Evolutionary conservation across 2,329 filamentous ascomycete genomes (phyloP).

Genomic region (Sclerotinia subarctica): DNA sequence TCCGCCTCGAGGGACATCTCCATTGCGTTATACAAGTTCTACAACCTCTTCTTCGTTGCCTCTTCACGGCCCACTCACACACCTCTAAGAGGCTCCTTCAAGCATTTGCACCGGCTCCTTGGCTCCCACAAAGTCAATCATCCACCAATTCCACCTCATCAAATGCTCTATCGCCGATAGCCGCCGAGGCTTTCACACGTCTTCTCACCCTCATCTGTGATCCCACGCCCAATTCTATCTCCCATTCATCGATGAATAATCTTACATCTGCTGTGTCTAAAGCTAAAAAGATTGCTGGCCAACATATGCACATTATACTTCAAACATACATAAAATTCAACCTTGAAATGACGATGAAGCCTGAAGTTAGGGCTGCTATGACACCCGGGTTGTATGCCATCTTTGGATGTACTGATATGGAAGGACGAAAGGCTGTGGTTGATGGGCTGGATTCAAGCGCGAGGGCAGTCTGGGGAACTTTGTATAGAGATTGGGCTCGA

Average conservation of each 20-base stretch:
- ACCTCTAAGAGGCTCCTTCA: constrained; percentile 31
- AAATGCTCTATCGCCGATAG: constrained; percentile 39
- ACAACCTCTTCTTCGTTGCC: constrained; percentile 53
- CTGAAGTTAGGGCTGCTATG: constrained; percentile 52
- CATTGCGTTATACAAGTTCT: constrained; percentile 55
- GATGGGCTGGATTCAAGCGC: constrained; percentile 59
- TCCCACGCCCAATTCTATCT: constrained; percentile 54
- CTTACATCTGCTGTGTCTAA: constrained; percentile 60
- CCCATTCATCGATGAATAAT: constrained; percentile 42
- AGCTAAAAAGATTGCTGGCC: constrained; percentile 58
- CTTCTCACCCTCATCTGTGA: constrained; percentile 56
- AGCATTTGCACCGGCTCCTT: constrained; percentile 34
- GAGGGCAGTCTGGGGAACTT: constrained; percentile 54
- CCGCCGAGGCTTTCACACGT: constrained; percentile 46
- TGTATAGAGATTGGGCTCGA: constrained; percentile 54
- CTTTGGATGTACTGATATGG: constrained; percentile 48
- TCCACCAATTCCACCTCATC: constrained; percentile 37
- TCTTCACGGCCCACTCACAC: constrained; percentile 45
- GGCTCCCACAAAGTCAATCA: constrained; percentile 38
- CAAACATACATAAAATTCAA: constrained; percentile 60
- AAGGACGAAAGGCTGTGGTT: constrained; percentile 54
- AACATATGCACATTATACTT: constrained; percentile 60
- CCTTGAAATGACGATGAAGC: constrained; percentile 52
- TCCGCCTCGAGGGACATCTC: constrained; percentile 60
- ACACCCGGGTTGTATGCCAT: constrained; percentile 58